Percentiles rank a stretch among this genome's conserved stretches.
Evolutionary conservation across 805 yeast genomes (phyloP).

Genomic region (Ogataea saltuana): DNA sequence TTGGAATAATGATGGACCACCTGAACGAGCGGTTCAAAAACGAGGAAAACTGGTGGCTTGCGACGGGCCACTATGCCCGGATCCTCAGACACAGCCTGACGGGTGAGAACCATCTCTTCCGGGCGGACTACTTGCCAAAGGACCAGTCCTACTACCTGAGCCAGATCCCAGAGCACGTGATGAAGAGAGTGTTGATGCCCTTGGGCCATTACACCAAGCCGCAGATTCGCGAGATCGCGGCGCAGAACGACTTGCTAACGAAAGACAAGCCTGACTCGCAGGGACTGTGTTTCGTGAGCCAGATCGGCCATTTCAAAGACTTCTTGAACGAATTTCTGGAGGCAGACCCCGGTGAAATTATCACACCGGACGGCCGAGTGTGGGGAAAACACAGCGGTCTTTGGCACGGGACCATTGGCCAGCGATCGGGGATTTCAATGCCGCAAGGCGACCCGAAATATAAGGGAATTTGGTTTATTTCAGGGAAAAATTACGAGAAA

Average conservation of each 20-base stretch:
- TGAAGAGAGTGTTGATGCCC: conserved; percentile 67
- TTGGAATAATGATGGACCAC: conserved; percentile 71
- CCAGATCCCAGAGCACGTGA: conserved; percentile 49
- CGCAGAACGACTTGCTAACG: conserved; percentile 50
- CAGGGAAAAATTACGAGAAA: conserved; percentile 59
- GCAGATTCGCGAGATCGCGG: conserved; percentile 69
- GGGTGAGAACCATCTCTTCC: conserved; percentile 47
- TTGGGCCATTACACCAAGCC: conserved; percentile 78
- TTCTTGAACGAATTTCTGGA: conserved; percentile 75
- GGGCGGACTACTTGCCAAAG: conserved; percentile 60
- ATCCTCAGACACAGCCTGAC: conserved; percentile 40
- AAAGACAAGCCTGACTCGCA: conserved; percentile 90
- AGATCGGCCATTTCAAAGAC: conserved; percentile 59
- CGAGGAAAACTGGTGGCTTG: conserved; percentile 69
- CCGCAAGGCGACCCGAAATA: conserved; percentile 83
- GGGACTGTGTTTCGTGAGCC: conserved; percentile 89
- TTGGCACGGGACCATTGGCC: conserved; percentile 97
- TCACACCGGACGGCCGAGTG: conserved; percentile 69
- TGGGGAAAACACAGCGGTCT: conserved; percentile 87
- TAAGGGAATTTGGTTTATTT: conserved; percentile 84
- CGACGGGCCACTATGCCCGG: conserved; percentile 82
- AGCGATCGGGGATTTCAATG: conserved; percentile 73
- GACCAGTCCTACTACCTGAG: conserved; percentile 93
- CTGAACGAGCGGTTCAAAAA: conserved; percentile 32
- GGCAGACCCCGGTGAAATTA: conserved; percentile 73